Percentiles rank a stretch among this genome's conserved stretches.
These are phyloP conservation scores for Lentinula lateritia DNA, from an alignment of 768 basidiomycete genomes.

Conservation along the genomic window DNA sequence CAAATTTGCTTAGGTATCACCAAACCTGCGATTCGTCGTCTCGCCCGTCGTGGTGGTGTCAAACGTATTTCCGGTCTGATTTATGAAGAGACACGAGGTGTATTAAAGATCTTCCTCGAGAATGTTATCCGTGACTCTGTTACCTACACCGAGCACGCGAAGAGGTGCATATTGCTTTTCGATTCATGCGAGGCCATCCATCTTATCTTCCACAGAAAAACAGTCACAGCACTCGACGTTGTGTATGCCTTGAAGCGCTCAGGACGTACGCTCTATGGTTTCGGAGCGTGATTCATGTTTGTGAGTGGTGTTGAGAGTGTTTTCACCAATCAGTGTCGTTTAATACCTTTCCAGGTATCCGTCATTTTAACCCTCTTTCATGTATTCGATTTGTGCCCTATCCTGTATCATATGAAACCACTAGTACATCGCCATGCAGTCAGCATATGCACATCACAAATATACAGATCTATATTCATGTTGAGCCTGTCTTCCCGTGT, in stretches of 20 bases:
- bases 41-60: constrained; percentile 49
- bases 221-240: constrained; percentile 64
- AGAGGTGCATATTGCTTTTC: constrained; percentile 27
- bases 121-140: constrained; percentile 66
- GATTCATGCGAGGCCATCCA: not conserved
- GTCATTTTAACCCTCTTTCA: not conserved
- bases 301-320: not conserved
- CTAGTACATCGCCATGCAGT: not conserved
- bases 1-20: constrained; percentile 12
- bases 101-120: constrained; percentile 41
- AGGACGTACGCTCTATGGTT: constrained; percentile 57
- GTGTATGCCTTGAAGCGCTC: constrained; percentile 47
- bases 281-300: constrained; percentile 35
- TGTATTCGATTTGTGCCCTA: not conserved
- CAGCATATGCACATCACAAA: not conserved
- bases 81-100: constrained; percentile 57
- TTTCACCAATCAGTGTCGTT: not conserved
- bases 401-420: not conserved
- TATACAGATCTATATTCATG: too few species aligned
- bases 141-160: constrained; percentile 76
- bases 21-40: constrained; percentile 54
- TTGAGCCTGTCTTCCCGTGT: too few species aligned
- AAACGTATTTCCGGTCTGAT: constrained; percentile 44
- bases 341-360: not conserved
- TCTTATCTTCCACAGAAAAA: constrained; percentile 29